Conservation (phyloP, 768 basidiomycete genomes). For the Termitomyces sp. region DNA sequence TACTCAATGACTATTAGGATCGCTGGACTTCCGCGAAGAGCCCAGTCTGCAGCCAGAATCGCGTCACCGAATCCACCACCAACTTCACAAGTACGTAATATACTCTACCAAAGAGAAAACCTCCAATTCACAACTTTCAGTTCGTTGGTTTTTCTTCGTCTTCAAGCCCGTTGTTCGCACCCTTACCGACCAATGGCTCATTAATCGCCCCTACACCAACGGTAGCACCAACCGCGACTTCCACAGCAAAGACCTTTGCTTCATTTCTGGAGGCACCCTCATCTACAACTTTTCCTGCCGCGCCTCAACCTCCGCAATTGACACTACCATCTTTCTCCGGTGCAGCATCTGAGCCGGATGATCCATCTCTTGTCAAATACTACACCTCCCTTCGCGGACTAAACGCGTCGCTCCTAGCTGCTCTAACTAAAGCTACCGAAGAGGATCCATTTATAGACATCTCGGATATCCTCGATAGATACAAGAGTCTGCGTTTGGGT, state of each 20-base stretch:
- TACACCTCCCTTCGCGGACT: constrained; percentile 72
- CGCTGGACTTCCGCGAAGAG: constrained; percentile 12
- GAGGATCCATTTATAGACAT: constrained; percentile 71
- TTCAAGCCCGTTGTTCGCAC: background rate
- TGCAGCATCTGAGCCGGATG: constrained; percentile 19
- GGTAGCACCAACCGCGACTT: constrained; percentile 34
- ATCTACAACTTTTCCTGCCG: constrained; percentile 3
- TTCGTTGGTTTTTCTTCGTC: background rate
- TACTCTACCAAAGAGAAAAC: constrained; percentile 10
- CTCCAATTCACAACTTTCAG: constrained; percentile 7
- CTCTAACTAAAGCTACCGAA: constrained; percentile 54
- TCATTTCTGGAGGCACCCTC: constrained; percentile 30
- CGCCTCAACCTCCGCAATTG: background rate
- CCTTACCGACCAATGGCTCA: background rate
- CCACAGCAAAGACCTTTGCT: constrained; percentile 50
- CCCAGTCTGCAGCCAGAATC: background rate
- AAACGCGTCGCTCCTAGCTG: constrained; percentile 62
- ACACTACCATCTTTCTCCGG: constrained; percentile 8
- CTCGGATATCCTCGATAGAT: constrained; percentile 49
- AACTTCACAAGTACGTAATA: constrained; percentile 5
- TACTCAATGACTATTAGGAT: constrained; percentile 16
- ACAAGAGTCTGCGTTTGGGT: constrained; percentile 50
- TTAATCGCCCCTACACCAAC: constrained; percentile 16
- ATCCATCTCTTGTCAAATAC: constrained; percentile 44
- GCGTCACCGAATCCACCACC: constrained; percentile 1